Evolutionary conservation across 2,329 filamentous ascomycete genomes (phyloP), one percentile per base, ranked within the genome.

Genomic region (Periconia digitata): DNA sequence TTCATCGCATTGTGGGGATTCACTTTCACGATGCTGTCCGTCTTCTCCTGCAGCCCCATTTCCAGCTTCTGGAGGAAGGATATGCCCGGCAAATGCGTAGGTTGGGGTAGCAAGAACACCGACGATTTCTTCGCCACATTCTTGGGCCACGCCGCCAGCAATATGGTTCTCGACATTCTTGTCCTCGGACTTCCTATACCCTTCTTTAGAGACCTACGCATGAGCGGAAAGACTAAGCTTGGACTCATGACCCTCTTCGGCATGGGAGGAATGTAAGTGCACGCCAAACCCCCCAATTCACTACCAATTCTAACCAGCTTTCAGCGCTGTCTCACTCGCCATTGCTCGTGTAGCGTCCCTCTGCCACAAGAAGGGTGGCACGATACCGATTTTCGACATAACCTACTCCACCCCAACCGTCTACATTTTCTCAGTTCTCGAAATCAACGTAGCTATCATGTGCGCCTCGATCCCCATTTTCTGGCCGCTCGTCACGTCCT

Each of bases 401-500:
- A 58, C 66, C 6, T 71, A 54, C 50, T 40, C 64, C 41, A 63
- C 60, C 0, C 63, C 69, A 1, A 39, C 60, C 8, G 53, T 70
- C 15, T 69, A 60, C 55, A 58, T 71, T 23, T 64, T 70, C 49
- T 68, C 64, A 36, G 58, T 64, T 21, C 66, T 72, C 44, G 70
- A 72, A 53, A 57, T 71, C 56, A 65, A 71, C 52, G 58, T 72
- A 37, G 69, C 69, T 36, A 72, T 72, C 37, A 57, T 71, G 3
- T 64, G 62, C 36, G 70, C 69, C 16, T 68, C 63, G 0, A 66
- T 72, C 24, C 70, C 70, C 18, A 67, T 70, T 37, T 72, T 72
- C 62, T 72, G 69, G 69, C 70, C 70, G 12, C 50, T 63, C 29
- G 64, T 72, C 43, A 53, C 50, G 16, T 60, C 56, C 15, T 41